A percentile compares a stretch with the other conserved stretches of the same genome.
Evolutionary conservation across 306 rosid genomes (phyloP).

Genomic region (Neltuma alba): DNA sequence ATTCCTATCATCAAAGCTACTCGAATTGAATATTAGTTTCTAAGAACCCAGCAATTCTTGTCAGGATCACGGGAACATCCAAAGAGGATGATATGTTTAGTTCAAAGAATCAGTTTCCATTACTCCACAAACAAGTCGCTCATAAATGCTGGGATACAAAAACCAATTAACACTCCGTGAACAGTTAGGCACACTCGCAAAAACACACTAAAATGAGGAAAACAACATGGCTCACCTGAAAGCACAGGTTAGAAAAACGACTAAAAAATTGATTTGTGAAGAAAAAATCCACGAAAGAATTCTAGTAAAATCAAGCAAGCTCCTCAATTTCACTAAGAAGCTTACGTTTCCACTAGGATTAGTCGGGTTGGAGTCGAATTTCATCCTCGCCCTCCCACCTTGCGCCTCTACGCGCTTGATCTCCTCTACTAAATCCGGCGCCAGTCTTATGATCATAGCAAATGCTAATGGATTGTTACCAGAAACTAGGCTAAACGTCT

Average conservation of each 20-base stretch:
- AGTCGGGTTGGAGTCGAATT: conserved; percentile 61
- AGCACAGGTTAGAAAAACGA: neutral
- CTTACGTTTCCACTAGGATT: conserved; percentile 77
- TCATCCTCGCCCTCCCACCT: conserved; percentile 81
- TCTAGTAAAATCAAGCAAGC: conserved; percentile 2
- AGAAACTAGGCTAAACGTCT: conserved; percentile 68
- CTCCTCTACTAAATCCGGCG: conserved; percentile 89
- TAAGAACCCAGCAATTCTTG: neutral
- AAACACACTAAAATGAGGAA: neutral
- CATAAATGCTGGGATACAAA: conserved; percentile 12
- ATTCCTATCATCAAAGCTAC: neutral
- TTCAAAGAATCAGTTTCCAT: conserved; percentile 12
- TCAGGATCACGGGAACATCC: neutral
- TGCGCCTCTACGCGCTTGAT: conserved; percentile 90
- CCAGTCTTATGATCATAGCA: conserved; percentile 78
- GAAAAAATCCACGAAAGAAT: neutral
- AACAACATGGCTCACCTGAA: conserved; percentile 22
- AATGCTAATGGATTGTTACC: conserved; percentile 78
- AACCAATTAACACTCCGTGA: conserved; percentile 11
- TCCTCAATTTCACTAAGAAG: conserved; percentile 12
- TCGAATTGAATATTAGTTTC: neutral
- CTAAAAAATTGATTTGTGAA: neutral
- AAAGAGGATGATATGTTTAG: neutral
- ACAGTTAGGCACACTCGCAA: neutral
- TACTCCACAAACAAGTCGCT: conserved; percentile 17